phyloP scores from a whole-genome alignment of 371 early-diverging fungal genomes.

The Mucor saturninus region DNA sequence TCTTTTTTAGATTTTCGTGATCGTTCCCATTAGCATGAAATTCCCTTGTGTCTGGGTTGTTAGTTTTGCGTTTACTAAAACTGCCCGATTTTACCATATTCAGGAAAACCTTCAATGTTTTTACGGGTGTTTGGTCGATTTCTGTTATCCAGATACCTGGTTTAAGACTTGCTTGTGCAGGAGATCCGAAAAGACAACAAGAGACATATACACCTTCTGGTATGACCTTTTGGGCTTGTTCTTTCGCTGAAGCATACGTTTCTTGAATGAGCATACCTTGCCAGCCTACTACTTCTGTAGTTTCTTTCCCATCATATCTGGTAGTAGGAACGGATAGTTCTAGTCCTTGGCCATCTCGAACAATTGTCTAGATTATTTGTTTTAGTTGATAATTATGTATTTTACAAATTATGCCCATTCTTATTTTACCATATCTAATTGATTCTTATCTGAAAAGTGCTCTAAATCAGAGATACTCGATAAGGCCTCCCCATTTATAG shows the following conservation, averaged over 20 bases:
- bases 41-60: slow-evolving; percentile 6
- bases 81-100: slow-evolving; percentile 37
- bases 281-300: slow-evolving; percentile 77
- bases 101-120: slow-evolving; percentile 52
- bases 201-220: slow-evolving; percentile 81
- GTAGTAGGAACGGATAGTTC: slow-evolving; percentile 60
- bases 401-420: too few relatives aligned
- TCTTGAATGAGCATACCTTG: slow-evolving; percentile 82
- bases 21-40: not conserved
- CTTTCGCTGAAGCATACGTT: slow-evolving; percentile 80
- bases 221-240: slow-evolving; percentile 68
- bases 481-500: slow-evolving; percentile 68
- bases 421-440: slow-evolving; percentile 16
- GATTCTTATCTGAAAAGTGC: slow-evolving; percentile 10
- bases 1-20: not conserved
- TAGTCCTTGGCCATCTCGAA: slow-evolving; percentile 61
- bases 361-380: slow-evolving; percentile 41
- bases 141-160: slow-evolving; percentile 74
- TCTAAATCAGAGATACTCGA: slow-evolving; percentile 54
- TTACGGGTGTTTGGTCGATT: slow-evolving; percentile 52
- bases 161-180: slow-evolving; percentile 63
- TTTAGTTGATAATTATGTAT: not conserved
- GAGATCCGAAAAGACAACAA: slow-evolving; percentile 70
- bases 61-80: slow-evolving; percentile 33
- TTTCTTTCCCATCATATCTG: slow-evolving; percentile 57